Percentiles rank a stretch among this genome's conserved stretches.
phyloP scores from a whole-genome alignment of 192 early-diverging fungal genomes.

The Backusella mclennaniae region DNA sequence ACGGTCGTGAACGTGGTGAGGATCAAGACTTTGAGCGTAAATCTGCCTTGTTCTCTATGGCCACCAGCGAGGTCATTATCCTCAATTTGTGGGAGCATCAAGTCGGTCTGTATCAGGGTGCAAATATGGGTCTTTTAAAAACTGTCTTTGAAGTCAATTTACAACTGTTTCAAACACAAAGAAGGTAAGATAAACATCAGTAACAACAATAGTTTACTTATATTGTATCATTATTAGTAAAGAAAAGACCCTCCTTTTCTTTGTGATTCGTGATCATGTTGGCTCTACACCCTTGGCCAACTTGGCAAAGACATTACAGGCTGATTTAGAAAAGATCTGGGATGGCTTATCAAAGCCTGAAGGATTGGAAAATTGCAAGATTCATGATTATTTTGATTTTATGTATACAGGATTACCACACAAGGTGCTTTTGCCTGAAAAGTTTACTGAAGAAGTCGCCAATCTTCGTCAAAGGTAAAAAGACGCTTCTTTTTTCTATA shows the following conservation, averaged over 20 bases:
- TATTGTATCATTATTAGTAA: conserved; percentile 43
- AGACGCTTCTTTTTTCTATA: no score
- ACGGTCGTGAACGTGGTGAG: conserved; percentile 97
- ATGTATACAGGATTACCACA: conserved; percentile 88
- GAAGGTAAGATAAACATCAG: conserved; percentile 45
- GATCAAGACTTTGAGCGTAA: conserved; percentile 99
- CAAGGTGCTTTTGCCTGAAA: conserved; percentile 80
- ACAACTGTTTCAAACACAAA: conserved; percentile 86
- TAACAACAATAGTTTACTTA: not conserved
- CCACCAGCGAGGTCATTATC: conserved; percentile 91
- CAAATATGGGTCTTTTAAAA: conserved; percentile 98
- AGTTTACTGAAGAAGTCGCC: conserved; percentile 73
- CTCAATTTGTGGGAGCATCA: conserved; percentile 99
- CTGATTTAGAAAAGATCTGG: conserved; percentile 93
- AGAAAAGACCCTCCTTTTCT: conserved; percentile 90
- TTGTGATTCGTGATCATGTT: conserved; percentile 96
- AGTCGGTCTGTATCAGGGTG: conserved; percentile 98
- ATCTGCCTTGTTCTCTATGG: conserved; percentile 95
- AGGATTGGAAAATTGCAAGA: conserved; percentile 69
- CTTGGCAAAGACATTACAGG: conserved; percentile 72
- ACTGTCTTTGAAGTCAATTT: conserved; percentile 99
- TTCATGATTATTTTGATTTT: conserved; percentile 91
- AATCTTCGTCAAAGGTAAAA: conserved; percentile 63
- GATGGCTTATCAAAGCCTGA: conserved; percentile 82
- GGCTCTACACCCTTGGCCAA: conserved; percentile 82